phyloP scores from a whole-genome alignment of 2,329 filamentous ascomycete species.

The Xylariomycetidae sp. region DNA sequence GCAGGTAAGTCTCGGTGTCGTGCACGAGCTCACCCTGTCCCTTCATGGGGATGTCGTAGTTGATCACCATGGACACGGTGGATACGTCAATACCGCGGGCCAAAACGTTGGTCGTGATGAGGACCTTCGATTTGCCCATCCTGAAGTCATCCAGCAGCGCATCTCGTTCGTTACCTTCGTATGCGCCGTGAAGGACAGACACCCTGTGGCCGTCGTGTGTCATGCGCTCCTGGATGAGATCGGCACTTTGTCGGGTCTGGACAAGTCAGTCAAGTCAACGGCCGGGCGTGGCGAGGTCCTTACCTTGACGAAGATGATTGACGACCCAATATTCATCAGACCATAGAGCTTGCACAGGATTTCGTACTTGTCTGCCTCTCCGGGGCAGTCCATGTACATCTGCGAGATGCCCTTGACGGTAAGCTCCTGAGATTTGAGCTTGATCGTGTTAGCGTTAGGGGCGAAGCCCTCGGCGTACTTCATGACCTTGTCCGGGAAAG shows the following conservation, averaged over 20 bases:
- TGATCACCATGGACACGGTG: slow-evolving; percentile 95
- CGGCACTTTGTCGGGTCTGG: slow-evolving; percentile 79
- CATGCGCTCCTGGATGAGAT: slow-evolving; percentile 82
- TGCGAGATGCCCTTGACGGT: slow-evolving; percentile 97
- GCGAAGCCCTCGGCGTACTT: slow-evolving; percentile 79
- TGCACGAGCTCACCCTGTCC: slow-evolving; percentile 69
- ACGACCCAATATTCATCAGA: slow-evolving; percentile 92
- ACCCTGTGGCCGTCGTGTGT: slow-evolving; percentile 84
- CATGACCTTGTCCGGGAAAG: slow-evolving; percentile 80
- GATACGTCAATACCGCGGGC: slow-evolving; percentile 90
- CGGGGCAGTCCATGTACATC: slow-evolving; percentile 90
- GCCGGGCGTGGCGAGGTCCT: slow-evolving; percentile 10
- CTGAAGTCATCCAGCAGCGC: slow-evolving; percentile 81
- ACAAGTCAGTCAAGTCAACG: slow-evolving; percentile 10
- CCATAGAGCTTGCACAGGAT: slow-evolving; percentile 90
- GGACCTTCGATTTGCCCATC: slow-evolving; percentile 80
- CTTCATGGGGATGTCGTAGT: slow-evolving; percentile 83
- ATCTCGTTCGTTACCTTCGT: slow-evolving; percentile 80
- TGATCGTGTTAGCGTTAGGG: slow-evolving; percentile 79
- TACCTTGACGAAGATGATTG: slow-evolving; percentile 95
- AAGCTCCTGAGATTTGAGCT: slow-evolving; percentile 81
- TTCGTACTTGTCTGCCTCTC: slow-evolving; percentile 77
- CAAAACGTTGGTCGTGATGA: slow-evolving; percentile 96
- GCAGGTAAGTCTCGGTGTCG: slow-evolving; percentile 92
- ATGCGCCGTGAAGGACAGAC: slow-evolving; percentile 79